A percentile compares a stretch with the other conserved stretches of the same genome.
Conservation (phyloP, 2,329 filamentous ascomycete species). For the Stemphylium lycopersici region DNA sequence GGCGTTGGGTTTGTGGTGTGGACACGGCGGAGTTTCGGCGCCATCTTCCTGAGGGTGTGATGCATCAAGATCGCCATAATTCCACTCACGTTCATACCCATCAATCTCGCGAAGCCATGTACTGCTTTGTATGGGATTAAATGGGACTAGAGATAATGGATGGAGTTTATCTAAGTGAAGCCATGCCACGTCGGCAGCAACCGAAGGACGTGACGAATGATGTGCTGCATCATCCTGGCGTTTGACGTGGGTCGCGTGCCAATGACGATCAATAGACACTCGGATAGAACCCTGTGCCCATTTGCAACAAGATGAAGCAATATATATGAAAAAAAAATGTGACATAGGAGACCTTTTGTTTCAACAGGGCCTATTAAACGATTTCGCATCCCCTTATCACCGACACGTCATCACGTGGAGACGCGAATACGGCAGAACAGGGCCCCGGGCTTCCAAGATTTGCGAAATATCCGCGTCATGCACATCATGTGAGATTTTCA, state of each 20-base stretch:
- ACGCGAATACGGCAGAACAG: slow-evolving; percentile 9
- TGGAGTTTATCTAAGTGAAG: background rate
- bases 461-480: slow-evolving; percentile 17
- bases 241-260: background rate
- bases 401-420: slow-evolving; percentile 12
- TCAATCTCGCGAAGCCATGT: slow-evolving; percentile 6
- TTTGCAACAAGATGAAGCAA: background rate
- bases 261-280: background rate
- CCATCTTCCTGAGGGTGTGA: background rate
- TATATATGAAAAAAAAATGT: background rate
- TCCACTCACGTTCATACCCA: slow-evolving; percentile 1
- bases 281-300: background rate
- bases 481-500: slow-evolving; percentile 6
- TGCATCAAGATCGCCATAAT: slow-evolving; percentile 2
- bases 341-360: background rate
- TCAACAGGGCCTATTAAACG: background rate
- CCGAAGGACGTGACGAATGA: background rate
- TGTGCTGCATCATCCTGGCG: background rate
- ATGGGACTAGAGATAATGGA: background rate
- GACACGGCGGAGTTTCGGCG: slow-evolving; percentile 9
- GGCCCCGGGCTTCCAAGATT: slow-evolving; percentile 5
- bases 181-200: background rate
- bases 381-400: background rate
- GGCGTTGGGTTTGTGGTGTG: slow-evolving; percentile 1
- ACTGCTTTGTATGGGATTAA: background rate